Evolutionary conservation across 1,139 yeast genomes (phyloP), one percentile per base, ranked within the genome.

Genomic region (Magnusiomyces suaveolens): DNA sequence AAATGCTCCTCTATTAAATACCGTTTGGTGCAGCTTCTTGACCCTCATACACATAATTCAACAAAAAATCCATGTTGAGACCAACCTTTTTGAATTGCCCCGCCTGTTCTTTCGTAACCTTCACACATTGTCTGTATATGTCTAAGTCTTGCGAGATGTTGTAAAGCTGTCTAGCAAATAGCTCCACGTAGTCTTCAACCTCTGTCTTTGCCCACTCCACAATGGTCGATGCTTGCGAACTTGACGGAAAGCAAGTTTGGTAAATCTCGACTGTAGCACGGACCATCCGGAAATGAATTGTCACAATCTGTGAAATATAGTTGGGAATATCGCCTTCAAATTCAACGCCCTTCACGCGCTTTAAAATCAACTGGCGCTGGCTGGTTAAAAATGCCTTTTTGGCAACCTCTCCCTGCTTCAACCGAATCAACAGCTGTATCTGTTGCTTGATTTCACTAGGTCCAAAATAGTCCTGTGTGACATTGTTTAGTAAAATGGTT

Each of bases 181-280:
- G 71, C 20, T 71, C 71, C 39, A 82, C 80, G 62, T 85, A 83
- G 53, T 74, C 74, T 52, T 80, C 78, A 39, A 87, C 80, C 64
- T 84, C 87, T 1, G 76, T 78, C 54, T 80, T 78, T 48, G 87
- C 81, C 96, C 96, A 88, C 51, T 77, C 76, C 1, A 81, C 80
- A 3, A 82, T 71, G 59, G 69, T 73, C 63, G 73, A 73, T 54
- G 71, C 60, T 10, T 68, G 68, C 14, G 69, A 65, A 23, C 52
- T 52, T 33, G 43, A 26, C 3, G 56, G 56, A 61, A 79, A 82
- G 36, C 81, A 69, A 8, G 66, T 63, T 51, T 72, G 71, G 65
- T 74, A 82, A 41, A 77, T 68, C 20, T 69, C 66, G 16, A 77
- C 76, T 0, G 85, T 76, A 25, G 75, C 72, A 49, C 73, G 74